Evolutionary conservation across 345 rosid species (phyloP), one percentile per base, ranked within the genome.

Genomic region (Salix viminalis): DNA sequence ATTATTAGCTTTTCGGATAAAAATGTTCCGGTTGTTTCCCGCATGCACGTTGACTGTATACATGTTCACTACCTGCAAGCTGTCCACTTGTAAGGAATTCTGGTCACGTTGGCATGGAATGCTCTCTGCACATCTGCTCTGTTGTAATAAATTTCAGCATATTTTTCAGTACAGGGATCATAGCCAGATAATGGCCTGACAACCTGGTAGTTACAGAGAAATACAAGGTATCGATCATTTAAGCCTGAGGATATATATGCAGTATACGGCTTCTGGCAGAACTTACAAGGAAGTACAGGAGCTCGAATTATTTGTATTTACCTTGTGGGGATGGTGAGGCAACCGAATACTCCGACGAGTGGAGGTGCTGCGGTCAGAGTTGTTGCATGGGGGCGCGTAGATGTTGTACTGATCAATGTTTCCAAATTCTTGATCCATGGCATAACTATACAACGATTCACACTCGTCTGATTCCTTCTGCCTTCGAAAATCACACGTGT

Each of bases 81-180:
- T 21, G 97, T 96, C 99, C 98, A 96, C 73, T 86, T 89, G 65
- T 96, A 96, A 4, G 87, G 97, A 74, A 94, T 91, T 72, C 72
- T 85, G 42, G 95, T 91, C 21, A 16, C 65, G 67, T 96, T 94
- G 24, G 98, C 97, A 82, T 94, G 99, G 48, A 96, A 88, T 15
- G 98, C 97, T 71, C 44, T 88, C 80, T 96, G 98, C 70, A 94
- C 99, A 75, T 94, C 97, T 12, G 88, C 93, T 65, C 97, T 84
- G 73, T 96, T 96, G 87, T 94, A 96, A 81, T 94, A 96, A 0
- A 88, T 81, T 90, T 96, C 98, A 21, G 99, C 99, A 80, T 96
- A 88, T 81, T 89, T 92, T 79, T 96, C 99, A 2, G 97, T 93
- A 71, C 99, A 96, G n/a, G 99, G 99, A 86, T 96, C 99, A 77